phyloP scores from a whole-genome alignment of 768 basidiomycete species.

The Tricholoma terreum region DNA sequence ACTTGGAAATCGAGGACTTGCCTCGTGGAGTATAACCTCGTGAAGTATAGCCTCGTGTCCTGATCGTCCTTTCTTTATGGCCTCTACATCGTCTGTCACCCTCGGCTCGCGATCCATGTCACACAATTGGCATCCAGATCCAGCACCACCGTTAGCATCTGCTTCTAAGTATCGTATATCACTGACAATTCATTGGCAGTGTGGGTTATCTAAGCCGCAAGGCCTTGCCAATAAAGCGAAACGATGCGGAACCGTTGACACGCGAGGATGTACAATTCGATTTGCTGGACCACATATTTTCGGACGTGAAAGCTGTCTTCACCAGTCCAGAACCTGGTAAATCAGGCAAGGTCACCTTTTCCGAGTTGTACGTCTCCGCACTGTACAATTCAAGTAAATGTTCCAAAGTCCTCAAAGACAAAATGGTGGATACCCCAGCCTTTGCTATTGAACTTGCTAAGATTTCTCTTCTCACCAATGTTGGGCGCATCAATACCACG shows the following conservation, averaged over 20 bases:
- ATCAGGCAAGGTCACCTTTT: slow-evolving; percentile 62
- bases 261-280: slow-evolving; percentile 87
- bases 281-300: slow-evolving; percentile 77
- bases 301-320: slow-evolving; percentile 64
- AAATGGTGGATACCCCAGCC: slow-evolving; percentile 78
- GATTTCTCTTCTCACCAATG: slow-evolving; percentile 82
- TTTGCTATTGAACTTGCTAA: slow-evolving; percentile 81
- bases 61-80: slow-evolving; percentile 43
- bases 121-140: slow-evolving; percentile 44
- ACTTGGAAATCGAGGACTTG: neutral
- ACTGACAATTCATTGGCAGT: slow-evolving; percentile 27
- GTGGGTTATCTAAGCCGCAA: slow-evolving; percentile 64
- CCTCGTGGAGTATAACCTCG: too few relatives aligned
- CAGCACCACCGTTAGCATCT: slow-evolving; percentile 49
- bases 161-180: slow-evolving; percentile 8
- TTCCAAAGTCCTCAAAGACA: slow-evolving; percentile 85
- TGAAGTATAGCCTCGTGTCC: slow-evolving; percentile 25
- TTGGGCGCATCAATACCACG: slow-evolving; percentile 89
- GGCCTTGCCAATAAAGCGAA: slow-evolving; percentile 76
- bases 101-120: slow-evolving; percentile 25
- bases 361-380: slow-evolving; percentile 80
- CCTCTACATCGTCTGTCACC: slow-evolving; percentile 37
- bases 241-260: slow-evolving; percentile 79
- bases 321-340: slow-evolving; percentile 57
- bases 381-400: slow-evolving; percentile 79